phyloP scores from a whole-genome alignment of 805 yeast species.

The Candida coquimbonensis region DNA sequence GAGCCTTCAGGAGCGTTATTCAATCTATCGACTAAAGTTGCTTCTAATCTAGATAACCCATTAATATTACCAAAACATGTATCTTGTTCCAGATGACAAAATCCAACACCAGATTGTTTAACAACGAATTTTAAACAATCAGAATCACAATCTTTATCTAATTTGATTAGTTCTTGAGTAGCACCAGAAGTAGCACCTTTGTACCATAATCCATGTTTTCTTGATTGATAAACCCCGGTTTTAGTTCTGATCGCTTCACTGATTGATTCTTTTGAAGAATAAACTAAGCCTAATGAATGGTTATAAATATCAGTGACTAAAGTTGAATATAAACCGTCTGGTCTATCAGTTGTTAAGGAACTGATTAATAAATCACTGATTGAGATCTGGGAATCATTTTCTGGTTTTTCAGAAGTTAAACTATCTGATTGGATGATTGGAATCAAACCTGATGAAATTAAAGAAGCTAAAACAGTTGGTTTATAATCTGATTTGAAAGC shows the following conservation, averaged over 20 bases:
- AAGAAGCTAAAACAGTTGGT: slow-evolving; percentile 12
- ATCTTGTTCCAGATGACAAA: slow-evolving; percentile 79
- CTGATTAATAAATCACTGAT: slow-evolving; percentile 41
- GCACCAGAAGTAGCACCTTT: slow-evolving; percentile 97
- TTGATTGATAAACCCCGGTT: slow-evolving; percentile 90
- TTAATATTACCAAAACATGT: slow-evolving; percentile 73
- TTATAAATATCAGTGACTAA: slow-evolving; percentile 65
- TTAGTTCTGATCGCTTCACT: slow-evolving; percentile 71
- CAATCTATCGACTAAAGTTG: slow-evolving; percentile 55
- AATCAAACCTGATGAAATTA: slow-evolving; percentile 17
- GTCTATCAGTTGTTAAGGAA: slow-evolving; percentile 68
- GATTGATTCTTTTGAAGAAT: slow-evolving; percentile 79
- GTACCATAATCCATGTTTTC: slow-evolving; percentile 90
- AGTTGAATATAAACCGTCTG: slow-evolving; percentile 81
- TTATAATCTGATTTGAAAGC: slow-evolving; percentile 7
- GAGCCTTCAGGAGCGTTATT: slow-evolving; percentile 81
- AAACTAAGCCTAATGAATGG: slow-evolving; percentile 81
- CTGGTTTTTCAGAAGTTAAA: slow-evolving; percentile 14
- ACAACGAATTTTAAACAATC: slow-evolving; percentile 87
- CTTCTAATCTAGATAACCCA: slow-evolving; percentile 67
- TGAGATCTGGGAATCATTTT: slow-evolving; percentile 22
- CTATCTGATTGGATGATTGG: slow-evolving; percentile 17
- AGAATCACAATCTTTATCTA: slow-evolving; percentile 84
- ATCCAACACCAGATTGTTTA: slow-evolving; percentile 78
- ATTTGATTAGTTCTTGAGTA: slow-evolving; percentile 62